These are phyloP conservation scores for Pythium volutum DNA, from an alignment of 352 stramenopile species.

Conservation along the genomic window DNA sequence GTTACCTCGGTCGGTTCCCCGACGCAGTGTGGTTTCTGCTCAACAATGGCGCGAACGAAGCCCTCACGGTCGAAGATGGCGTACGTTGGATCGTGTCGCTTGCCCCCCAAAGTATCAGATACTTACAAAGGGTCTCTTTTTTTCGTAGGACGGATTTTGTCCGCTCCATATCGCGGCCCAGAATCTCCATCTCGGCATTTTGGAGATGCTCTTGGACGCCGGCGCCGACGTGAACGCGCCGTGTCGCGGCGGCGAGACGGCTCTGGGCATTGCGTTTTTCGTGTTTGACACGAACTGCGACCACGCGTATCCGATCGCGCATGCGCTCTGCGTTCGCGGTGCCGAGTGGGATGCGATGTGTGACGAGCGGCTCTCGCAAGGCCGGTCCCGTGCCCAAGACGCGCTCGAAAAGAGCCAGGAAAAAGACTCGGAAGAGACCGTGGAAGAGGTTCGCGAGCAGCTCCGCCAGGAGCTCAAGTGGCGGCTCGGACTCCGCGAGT, in stretches of 20 bases:
- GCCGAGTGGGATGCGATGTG: constrained; percentile 19
- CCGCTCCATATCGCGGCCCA: constrained; percentile 20
- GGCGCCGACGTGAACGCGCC: constrained; percentile 15
- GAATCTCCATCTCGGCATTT: constrained; percentile 17
- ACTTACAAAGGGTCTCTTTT: neutral
- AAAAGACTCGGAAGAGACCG: neutral
- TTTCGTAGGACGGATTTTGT: constrained; percentile 16
- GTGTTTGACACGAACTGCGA: constrained; percentile 17
- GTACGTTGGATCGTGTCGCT: neutral
- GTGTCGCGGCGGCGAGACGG: constrained; percentile 15
- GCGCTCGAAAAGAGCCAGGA: neutral
- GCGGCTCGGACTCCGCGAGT: constrained; percentile 15
- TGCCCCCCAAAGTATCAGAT: no score
- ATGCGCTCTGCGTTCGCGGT: constrained; percentile 7
- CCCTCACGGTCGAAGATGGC: constrained; percentile 14
- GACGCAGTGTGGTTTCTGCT: constrained; percentile 12
- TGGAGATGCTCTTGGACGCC: constrained; percentile 12
- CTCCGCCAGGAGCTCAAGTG: constrained; percentile 13
- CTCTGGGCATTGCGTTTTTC: constrained; percentile 20
- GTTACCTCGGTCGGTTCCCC: constrained; percentile 5
- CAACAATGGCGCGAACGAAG: constrained; percentile 12
- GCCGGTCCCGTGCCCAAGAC: constrained; percentile 2
- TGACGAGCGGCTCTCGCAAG: constrained; percentile 10
- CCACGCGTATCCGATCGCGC: constrained; percentile 11
- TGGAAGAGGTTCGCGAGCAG: constrained; percentile 8